A percentile compares a stretch with the other conserved stretches of the same genome.
These are phyloP conservation scores for Psidium friedrichsthalianum DNA, from an alignment of 345 rosid genomes.

Conservation along the genomic window DNA sequence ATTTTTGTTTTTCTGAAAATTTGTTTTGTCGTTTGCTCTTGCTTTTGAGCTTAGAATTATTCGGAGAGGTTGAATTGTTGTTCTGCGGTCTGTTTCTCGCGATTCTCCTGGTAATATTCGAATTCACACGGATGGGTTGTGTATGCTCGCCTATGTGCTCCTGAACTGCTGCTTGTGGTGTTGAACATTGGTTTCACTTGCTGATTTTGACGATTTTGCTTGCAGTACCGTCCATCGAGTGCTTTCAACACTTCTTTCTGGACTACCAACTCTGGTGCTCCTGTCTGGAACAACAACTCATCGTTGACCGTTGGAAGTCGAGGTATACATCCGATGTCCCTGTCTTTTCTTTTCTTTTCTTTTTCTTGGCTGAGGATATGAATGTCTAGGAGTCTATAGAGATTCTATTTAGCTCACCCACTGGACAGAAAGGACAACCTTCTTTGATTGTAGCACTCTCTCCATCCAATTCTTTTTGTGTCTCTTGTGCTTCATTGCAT, in stretches of 20 bases:
- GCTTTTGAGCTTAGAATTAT: background rate
- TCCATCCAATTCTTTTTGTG: background rate
- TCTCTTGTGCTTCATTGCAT: background rate
- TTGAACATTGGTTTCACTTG: background rate
- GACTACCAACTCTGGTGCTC: constrained; percentile 80
- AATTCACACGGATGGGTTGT: background rate
- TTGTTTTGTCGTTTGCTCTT: background rate
- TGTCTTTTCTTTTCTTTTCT: background rate
- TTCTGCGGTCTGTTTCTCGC: background rate
- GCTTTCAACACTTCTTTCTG: constrained; percentile 49
- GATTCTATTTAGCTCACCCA: background rate
- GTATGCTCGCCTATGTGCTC: background rate
- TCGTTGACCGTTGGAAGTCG: constrained; percentile 73
- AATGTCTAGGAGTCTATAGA: background rate
- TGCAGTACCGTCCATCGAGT: constrained; percentile 65
- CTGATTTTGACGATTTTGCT: background rate
- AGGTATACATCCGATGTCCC: constrained; percentile 25
- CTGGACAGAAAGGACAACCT: background rate
- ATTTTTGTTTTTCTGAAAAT: background rate
- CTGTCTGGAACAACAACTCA: constrained; percentile 71
- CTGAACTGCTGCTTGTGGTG: background rate
- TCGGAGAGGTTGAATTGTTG: background rate
- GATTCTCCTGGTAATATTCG: background rate
- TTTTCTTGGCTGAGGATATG: background rate
- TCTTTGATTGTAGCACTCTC: background rate